phyloP scores from a whole-genome alignment of 805 yeast genomes.

The Barnettozyma salicaria region DNA sequence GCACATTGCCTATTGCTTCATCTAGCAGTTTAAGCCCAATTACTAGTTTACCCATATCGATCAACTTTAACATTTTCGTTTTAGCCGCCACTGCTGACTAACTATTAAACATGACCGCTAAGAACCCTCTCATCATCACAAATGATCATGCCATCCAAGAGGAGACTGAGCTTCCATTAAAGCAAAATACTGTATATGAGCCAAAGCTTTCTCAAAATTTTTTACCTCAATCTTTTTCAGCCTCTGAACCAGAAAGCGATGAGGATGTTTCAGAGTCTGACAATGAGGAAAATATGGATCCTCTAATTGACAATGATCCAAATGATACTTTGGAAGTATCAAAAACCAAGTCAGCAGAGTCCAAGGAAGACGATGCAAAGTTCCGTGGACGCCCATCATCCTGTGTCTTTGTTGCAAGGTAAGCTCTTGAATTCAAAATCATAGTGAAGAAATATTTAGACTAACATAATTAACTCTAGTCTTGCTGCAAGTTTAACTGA shows the following conservation, averaged over 20 bases:
- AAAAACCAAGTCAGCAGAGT: not conserved
- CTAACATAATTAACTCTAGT: conserved; percentile 29
- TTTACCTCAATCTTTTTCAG: conserved; percentile 19
- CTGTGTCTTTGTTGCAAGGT: conserved; percentile 78
- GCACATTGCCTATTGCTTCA: not conserved
- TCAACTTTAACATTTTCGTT: conserved; percentile 1
- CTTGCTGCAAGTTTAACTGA: conserved; percentile 60
- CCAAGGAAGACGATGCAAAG: conserved; percentile 4
- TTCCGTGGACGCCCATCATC: conserved; percentile 69
- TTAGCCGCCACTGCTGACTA: conserved; percentile 14
- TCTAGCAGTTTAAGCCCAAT: not conserved
- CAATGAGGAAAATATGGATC: conserved; percentile 17
- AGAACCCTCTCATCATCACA: conserved; percentile 9
- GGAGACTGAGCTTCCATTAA: conserved; percentile 1
- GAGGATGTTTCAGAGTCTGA: conserved; percentile 18
- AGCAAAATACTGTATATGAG: conserved; percentile 3
- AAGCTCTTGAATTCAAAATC: conserved; percentile 1
- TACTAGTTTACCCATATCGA: not conserved
- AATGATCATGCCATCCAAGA: conserved; percentile 1
- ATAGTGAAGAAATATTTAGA: not conserved
- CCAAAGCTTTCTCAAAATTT: conserved; percentile 14
- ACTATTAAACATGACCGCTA: conserved; percentile 8
- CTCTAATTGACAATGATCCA: conserved; percentile 13
- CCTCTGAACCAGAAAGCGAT: conserved; percentile 19
- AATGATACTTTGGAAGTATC: conserved; percentile 19